Evolutionary conservation across 2,329 filamentous ascomycete genomes (phyloP), one percentile per base, ranked within the genome.

Genomic region (Penicillium corylophilum): DNA sequence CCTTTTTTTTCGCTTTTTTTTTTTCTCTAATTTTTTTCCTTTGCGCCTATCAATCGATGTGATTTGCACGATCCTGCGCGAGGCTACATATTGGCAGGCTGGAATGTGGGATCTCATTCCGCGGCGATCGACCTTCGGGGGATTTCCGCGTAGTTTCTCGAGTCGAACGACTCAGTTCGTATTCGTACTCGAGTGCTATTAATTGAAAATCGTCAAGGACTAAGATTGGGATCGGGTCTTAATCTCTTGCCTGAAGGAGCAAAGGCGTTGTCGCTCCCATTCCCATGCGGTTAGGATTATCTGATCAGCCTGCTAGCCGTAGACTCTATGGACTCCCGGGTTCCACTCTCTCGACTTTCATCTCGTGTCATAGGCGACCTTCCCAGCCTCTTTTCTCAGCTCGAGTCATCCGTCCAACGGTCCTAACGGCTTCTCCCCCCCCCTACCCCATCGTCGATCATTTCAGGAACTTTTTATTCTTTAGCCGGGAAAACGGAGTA

Each of bases 151-250:
- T n/a, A n/a, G n/a, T 38, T 43, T 41, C 31, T 35, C 31, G 31
- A 35, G n/a, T 35, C 31, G 31, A 35, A n/a, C 23, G 35, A n/a
- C 24, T 24, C 29, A n/a, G 15, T 33, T 8, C 15, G 43, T 38
- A 48, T n/a, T n/a, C n/a, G n/a, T n/a, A n/a, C n/a, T n/a, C n/a
- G n/a, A n/a, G n/a, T n/a, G n/a, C n/a, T n/a, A n/a, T n/a, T n/a
- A n/a, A n/a, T n/a, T n/a, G n/a, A n/a, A n/a, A n/a, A n/a, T n/a
- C n/a, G n/a, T n/a, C n/a, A 43, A 23, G 20, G 44, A 53, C 48
- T 49, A 54, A 61, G 60, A 64, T 64, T 66, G 57, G 54, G 61
- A 67, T 66, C 63, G 52, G 50, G 61, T 62, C 55, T 54, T 57
- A 55, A 58, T 56, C 56, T 66, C 62, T 66, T 65, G 47, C 64